These are phyloP conservation scores for Talaromyces sp. DNA, from an alignment of 2,329 filamentous ascomycete genomes.

Conservation along the genomic window DNA sequence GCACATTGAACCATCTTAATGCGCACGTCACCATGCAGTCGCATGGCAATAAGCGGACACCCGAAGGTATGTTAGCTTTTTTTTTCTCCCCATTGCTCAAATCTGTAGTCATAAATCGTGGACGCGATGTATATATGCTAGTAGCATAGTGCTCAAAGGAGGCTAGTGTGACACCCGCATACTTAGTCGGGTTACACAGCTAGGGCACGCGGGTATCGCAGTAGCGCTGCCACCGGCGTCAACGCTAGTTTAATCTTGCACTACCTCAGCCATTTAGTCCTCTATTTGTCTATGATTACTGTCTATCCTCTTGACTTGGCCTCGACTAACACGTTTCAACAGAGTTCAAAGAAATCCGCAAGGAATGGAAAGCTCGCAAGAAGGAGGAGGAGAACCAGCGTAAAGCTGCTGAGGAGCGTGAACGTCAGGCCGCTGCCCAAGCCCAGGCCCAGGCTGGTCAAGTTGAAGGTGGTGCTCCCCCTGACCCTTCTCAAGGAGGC, in stretches of 20 bases:
- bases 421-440: slow-evolving; percentile 60
- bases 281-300: background rate
- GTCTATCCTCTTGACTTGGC: background rate
- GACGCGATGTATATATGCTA: slow-evolving; percentile 18
- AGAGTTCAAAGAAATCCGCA: slow-evolving; percentile 99
- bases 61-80: slow-evolving; percentile 66
- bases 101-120: background rate
- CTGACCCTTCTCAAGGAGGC: slow-evolving; percentile 44
- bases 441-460: slow-evolving; percentile 46
- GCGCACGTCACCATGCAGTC: slow-evolving; percentile 99
- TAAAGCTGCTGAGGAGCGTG: slow-evolving; percentile 82
- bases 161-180: slow-evolving; percentile 36
- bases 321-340: background rate
- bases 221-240: slow-evolving; percentile 47
- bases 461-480: slow-evolving; percentile 44
- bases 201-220: slow-evolving; percentile 48
- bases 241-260: slow-evolving; percentile 39
- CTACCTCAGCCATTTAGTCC: slow-evolving; percentile 5
- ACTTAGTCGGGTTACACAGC: slow-evolving; percentile 46
- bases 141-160: slow-evolving; percentile 29
- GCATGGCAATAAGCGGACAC: slow-evolving; percentile 88
- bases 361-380: slow-evolving; percentile 98
- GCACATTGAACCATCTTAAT: slow-evolving; percentile 93
- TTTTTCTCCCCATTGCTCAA: background rate
- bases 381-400: slow-evolving; percentile 93